These are phyloP conservation scores for Prunus fruticosa DNA, from an alignment of 306 rosid genomes.

Conservation along the genomic window DNA sequence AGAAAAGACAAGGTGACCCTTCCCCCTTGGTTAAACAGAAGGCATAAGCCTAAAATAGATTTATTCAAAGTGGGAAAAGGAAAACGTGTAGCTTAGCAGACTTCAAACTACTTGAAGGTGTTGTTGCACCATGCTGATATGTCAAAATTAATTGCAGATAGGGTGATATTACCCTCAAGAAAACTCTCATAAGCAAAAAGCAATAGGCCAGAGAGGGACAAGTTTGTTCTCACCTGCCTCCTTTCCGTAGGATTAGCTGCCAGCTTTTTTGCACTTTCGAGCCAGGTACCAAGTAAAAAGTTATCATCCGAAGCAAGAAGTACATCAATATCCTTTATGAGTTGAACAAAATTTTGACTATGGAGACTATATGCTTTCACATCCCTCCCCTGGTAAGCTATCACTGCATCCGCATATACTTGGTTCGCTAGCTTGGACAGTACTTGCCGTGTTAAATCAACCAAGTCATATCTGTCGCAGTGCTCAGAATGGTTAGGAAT, in stretches of 20 bases:
- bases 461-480: constrained; percentile 82
- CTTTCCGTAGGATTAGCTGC: constrained; percentile 59
- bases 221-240: constrained; percentile 52
- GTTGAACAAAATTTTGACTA: constrained; percentile 61
- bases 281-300: constrained; percentile 93
- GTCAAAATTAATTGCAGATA: background rate
- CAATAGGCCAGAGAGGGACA: background rate
- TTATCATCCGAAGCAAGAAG: constrained; percentile 83
- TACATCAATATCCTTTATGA: constrained; percentile 72
- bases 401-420: constrained; percentile 55
- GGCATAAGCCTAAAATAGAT: background rate
- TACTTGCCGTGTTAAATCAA: constrained; percentile 88
- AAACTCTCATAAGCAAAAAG: constrained; percentile 6
- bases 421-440: constrained; percentile 83
- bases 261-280: constrained; percentile 71
- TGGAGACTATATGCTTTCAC: constrained; percentile 44
- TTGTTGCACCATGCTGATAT: background rate
- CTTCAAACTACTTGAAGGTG: background rate
- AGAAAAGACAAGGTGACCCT: background rate
- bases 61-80: background rate
- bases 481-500: constrained; percentile 10
- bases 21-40: background rate
- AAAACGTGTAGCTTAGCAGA: constrained; percentile 9
- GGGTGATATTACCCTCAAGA: background rate
- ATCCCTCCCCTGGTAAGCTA: constrained; percentile 57